phyloP scores from a whole-genome alignment of 441 rosid species.

The Gossypium gossypioides region DNA sequence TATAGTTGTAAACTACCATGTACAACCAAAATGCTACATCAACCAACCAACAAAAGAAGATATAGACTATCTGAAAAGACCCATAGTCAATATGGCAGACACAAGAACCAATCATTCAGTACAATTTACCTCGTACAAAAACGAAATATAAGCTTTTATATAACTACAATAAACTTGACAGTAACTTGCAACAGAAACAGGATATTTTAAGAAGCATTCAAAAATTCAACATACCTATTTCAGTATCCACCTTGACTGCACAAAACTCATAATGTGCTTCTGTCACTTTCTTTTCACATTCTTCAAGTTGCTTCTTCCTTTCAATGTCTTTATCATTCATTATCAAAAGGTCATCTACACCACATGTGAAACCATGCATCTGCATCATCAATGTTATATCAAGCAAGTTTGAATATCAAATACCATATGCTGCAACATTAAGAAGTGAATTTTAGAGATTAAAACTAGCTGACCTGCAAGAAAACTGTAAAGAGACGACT shows the following conservation, averaged over 20 bases:
- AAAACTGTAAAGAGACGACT: conserved; percentile 86
- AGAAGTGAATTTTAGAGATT: conserved; percentile 5
- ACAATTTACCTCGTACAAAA: background rate
- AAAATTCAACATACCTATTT: conserved; percentile 37
- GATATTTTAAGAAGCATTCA: background rate
- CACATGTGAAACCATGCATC: conserved; percentile 98
- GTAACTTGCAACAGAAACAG: conserved; percentile 6
- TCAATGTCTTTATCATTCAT: conserved; percentile 49
- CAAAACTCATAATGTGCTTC: conserved; percentile 63
- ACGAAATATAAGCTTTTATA: background rate
- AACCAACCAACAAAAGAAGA: conserved; percentile 6
- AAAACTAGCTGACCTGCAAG: conserved; percentile 61
- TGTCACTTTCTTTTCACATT: conserved; percentile 63
- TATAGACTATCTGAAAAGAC: background rate
- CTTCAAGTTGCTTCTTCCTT: conserved; percentile 71
- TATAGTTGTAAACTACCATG: background rate
- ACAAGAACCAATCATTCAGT: background rate
- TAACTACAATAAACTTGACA: background rate
- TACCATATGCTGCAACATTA: conserved; percentile 14
- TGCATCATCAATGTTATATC: conserved; percentile 34
- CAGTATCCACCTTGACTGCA: conserved; percentile 39
- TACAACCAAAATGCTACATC: conserved; percentile 5
- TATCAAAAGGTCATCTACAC: conserved; percentile 92
- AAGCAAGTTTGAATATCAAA: conserved; percentile 19
- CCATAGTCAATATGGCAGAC: background rate